These are phyloP conservation scores for Picea engelmannii DNA, from an alignment of 83 land plant species.

Conservation along the genomic window DNA sequence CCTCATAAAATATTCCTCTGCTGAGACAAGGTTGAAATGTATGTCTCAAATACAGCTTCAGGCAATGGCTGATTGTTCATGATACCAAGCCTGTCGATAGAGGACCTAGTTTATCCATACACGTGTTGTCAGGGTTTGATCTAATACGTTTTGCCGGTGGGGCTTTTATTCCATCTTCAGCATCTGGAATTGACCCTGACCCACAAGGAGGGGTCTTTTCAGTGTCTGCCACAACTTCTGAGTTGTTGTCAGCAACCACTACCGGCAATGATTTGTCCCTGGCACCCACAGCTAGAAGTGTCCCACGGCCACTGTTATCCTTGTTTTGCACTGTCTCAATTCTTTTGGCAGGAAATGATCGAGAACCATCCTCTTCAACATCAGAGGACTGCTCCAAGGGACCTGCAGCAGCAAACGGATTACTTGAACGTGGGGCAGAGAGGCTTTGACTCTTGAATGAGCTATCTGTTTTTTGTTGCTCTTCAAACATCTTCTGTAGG, in stretches of 20 bases:
- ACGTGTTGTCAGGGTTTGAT: background rate
- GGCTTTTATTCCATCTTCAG: background rate
- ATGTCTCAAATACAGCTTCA: background rate
- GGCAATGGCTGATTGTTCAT: background rate
- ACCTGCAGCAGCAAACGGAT: background rate
- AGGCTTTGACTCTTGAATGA: background rate
- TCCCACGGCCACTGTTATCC: background rate
- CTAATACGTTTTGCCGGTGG: background rate
- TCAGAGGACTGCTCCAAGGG: slow-evolving; percentile 10
- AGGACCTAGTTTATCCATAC: slow-evolving; percentile 5
- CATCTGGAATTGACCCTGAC: background rate
- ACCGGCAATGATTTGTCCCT: background rate
- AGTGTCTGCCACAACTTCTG: background rate
- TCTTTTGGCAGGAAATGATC: background rate
- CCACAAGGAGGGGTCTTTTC: background rate
- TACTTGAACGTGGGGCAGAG: background rate
- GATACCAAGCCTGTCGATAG: background rate
- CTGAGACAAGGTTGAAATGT: background rate
- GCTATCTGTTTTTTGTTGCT: slow-evolving; percentile 16
- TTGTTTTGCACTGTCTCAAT: background rate
- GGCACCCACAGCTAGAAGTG: background rate
- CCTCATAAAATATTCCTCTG: background rate
- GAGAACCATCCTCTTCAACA: background rate
- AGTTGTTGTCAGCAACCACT: background rate
- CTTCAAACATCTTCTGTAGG: slow-evolving; percentile 27